Percentiles rank a stretch among this genome's conserved stretches.
These are phyloP conservation scores for Kuraishia hungarica DNA, from an alignment of 805 yeast genomes.

Conservation along the genomic window DNA sequence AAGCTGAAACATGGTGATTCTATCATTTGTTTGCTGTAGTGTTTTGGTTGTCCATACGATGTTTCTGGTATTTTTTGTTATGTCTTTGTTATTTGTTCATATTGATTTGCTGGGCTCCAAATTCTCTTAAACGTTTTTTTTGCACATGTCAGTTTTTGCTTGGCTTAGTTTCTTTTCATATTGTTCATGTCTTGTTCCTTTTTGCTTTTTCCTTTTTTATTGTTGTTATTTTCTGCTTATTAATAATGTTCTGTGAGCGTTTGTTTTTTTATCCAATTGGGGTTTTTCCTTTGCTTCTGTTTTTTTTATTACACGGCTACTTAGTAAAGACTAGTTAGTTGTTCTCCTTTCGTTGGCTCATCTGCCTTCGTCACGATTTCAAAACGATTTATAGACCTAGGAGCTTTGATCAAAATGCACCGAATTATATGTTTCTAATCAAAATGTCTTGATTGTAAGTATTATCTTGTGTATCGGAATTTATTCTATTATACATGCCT, in stretches of 20 bases:
- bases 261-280: not conserved
- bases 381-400: not conserved
- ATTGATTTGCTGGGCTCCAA: too few relatives aligned
- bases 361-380: not conserved
- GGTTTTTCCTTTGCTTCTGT: conserved; percentile 1
- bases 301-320: not conserved
- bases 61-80: too few relatives aligned
- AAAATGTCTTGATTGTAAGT: too few relatives aligned
- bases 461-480: too few relatives aligned
- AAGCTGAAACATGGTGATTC: not conserved
- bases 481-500: not conserved
- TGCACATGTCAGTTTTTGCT: not conserved
- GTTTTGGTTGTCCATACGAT: too few relatives aligned
- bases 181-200: not conserved
- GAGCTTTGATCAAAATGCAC: not conserved
- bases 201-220: too few relatives aligned
- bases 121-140: too few relatives aligned
- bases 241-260: not conserved
- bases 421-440: not conserved
- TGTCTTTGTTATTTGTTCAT: not conserved
- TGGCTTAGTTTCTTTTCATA: not conserved
- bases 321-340: not conserved
- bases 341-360: not conserved
- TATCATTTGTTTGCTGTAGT: too few relatives aligned
- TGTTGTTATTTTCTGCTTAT: not conserved